These are phyloP conservation scores for Dothideomycetes sp. DNA, from an alignment of 2,329 filamentous ascomycete species.

Conservation along the genomic window DNA sequence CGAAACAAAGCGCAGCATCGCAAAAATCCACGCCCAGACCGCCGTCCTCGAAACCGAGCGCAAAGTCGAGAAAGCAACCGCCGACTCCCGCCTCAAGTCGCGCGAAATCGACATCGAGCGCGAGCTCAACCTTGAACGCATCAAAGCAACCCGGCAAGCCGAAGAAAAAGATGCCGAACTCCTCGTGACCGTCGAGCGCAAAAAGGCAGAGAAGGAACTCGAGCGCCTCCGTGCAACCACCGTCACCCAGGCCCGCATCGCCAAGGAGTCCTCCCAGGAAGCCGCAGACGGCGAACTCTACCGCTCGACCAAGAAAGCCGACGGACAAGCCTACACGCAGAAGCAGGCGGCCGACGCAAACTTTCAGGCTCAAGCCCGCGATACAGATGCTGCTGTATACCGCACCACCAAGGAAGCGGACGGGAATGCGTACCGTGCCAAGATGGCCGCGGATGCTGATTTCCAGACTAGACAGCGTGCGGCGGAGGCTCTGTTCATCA, in stretches of 20 bases:
- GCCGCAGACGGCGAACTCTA: slow-evolving; percentile 48
- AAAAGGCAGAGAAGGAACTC: slow-evolving; percentile 67
- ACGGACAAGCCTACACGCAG: slow-evolving; percentile 46
- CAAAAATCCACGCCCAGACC: slow-evolving; percentile 78
- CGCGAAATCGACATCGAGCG: slow-evolving; percentile 61
- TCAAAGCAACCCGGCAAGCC: slow-evolving; percentile 60
- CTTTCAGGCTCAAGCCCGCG: slow-evolving; percentile 33
- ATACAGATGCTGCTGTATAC: slow-evolving; percentile 29
- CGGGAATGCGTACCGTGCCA: too few relatives aligned
- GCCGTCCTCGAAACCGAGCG: slow-evolving; percentile 76
- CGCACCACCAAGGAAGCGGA: slow-evolving; percentile 29
- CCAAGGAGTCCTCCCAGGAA: slow-evolving; percentile 57
- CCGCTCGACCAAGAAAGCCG: slow-evolving; percentile 33
- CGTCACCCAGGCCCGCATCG: slow-evolving; percentile 66
- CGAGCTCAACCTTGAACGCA: slow-evolving; percentile 64
- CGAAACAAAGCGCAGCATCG: slow-evolving; percentile 73
- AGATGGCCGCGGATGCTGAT: too few relatives aligned
- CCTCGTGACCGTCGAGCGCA: slow-evolving; percentile 65
- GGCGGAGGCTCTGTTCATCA: slow-evolving; percentile 24
- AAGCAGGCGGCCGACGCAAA: slow-evolving; percentile 49
- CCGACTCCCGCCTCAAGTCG: slow-evolving; percentile 65
- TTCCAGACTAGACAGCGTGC: slow-evolving; percentile 13
- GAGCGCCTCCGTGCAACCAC: slow-evolving; percentile 68
- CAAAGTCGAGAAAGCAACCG: slow-evolving; percentile 68
- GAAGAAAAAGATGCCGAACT: slow-evolving; percentile 72